Evolutionary conservation across 139 green algal genomes (phyloP).

Genomic region (Astrephomene gubernaculifera): DNA sequence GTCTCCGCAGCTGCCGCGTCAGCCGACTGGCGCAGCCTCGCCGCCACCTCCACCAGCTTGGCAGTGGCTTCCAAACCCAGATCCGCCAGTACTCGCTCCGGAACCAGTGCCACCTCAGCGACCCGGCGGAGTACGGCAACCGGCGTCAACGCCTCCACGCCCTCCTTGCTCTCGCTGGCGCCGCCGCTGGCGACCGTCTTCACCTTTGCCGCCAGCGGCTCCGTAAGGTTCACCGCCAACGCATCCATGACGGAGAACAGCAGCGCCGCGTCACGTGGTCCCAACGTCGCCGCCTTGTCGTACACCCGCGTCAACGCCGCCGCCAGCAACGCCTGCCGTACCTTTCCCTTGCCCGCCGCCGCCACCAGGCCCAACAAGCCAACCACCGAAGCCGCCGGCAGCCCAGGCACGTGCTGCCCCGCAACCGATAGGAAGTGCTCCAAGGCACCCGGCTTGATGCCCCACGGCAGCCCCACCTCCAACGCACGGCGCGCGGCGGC

Average conservation of each 20-base stretch:
- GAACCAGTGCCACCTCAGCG: not conserved
- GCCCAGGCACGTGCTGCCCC: conserved; percentile 1
- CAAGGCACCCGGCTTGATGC: conserved; percentile 1
- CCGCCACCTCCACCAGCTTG: conserved; percentile 11
- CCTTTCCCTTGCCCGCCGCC: not conserved
- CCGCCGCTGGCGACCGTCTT: not conserved
- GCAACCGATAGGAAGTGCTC: conserved; percentile 22
- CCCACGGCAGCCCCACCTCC: conserved; percentile 13
- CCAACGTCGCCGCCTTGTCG: conserved; percentile 2
- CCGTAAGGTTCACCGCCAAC: not conserved
- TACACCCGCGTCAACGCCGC: conserved; percentile 4
- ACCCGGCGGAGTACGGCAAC: not conserved
- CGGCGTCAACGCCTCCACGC: not conserved
- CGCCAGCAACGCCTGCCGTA: conserved; percentile 8
- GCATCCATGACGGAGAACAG: conserved; percentile 19
- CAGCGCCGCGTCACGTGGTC: not conserved
- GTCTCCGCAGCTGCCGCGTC: not conserved
- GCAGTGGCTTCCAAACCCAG: not conserved
- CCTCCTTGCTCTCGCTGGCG: not conserved
- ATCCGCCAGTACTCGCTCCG: not conserved
- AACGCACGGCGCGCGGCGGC: conserved; percentile 20
- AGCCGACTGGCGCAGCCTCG: conserved; percentile 17
- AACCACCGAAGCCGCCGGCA: conserved; percentile 15
- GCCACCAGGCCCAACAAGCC: not conserved
- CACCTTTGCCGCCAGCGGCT: conserved; percentile 2